A percentile compares a stretch with the other conserved stretches of the same genome.
Evolutionary conservation across 495 filamentous ascomycete genomes (phyloP).

Genomic region (Podospora appendiculata): DNA sequence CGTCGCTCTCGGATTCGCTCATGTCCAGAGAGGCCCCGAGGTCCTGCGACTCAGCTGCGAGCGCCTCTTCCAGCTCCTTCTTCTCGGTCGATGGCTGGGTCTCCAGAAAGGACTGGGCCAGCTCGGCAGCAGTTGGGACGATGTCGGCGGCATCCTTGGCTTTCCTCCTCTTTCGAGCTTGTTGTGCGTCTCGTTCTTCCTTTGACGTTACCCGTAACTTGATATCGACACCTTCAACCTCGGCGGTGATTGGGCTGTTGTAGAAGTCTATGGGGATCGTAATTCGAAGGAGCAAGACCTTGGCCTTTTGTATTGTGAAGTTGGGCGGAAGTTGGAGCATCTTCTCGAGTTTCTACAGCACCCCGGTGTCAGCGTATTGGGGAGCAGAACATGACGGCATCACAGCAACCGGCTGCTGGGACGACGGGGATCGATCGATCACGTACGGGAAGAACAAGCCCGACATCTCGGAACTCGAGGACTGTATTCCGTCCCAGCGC

Average conservation of each 20-base stretch:
- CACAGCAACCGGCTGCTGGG: too few relatives aligned
- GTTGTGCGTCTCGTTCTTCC: constrained; percentile 23
- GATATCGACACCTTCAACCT: constrained; percentile 70
- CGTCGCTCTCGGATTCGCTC: constrained; percentile 55
- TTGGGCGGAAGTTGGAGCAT: constrained; percentile 63
- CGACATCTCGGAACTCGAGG: constrained; percentile 75
- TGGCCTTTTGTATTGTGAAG: constrained; percentile 61
- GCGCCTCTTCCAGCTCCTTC: constrained; percentile 65
- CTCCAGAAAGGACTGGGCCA: constrained; percentile 82
- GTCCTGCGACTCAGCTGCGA: constrained; percentile 60
- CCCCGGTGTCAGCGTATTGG: not conserved
- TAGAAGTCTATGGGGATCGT: constrained; percentile 78
- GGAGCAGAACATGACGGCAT: not conserved
- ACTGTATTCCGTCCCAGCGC: constrained; percentile 67
- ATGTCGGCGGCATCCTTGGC: constrained; percentile 24
- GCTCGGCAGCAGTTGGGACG: constrained; percentile 69
- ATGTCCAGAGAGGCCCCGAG: constrained; percentile 45
- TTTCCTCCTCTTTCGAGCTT: constrained; percentile 19
- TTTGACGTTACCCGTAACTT: constrained; percentile 40
- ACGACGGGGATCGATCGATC: not conserved
- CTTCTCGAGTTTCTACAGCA: constrained; percentile 60
- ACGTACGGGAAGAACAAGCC: constrained; percentile 62
- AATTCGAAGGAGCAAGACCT: constrained; percentile 59
- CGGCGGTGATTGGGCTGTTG: constrained; percentile 65
- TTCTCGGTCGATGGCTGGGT: constrained; percentile 70